Base-by-base conservation (phyloP, 495 filamentous ascomycete species). In the Thermochaetoides thermophila region DNA sequence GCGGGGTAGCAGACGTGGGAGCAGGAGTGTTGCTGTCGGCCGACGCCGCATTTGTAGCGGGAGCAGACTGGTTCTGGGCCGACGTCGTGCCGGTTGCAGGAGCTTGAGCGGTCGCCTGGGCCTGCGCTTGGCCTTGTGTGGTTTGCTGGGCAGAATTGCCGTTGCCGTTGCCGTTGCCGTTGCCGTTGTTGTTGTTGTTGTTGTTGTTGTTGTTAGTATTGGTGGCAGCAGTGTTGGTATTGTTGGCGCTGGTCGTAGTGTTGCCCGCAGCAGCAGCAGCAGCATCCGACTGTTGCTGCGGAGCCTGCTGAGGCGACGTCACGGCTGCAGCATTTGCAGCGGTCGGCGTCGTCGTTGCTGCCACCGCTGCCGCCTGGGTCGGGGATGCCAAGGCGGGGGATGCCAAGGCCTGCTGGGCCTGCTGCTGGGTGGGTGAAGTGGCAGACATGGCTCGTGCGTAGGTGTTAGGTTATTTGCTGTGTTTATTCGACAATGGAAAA, bases 11-110 rank as follows among this genome's bases (percentile, higher is more conserved):
- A 2, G 59, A 53, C 2, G 61, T 58, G 3, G 59, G 59, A 8
- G 61, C 58, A 5, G 61, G 60, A 0, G 63, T 66, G 26, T 50
- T 60, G 19, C 50, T 54, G 42, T 57, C 64, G 1, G 35, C 32
- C 32, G 46, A 31, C 6, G 41, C 31, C 10, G 43, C 15, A 27
- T 24, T 24, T 6, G 46, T 31, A 1, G 34, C 29, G 16, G 39
- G 30, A 1, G 38, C 29, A 13, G 44, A 0, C n/a, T n/a, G n/a
- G 9, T 15, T 17, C 12, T 11, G 14, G 7, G 31, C 31, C 6
- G 21, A 6, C 11, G 6, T 6, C 23, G 3, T 20, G 9, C 23
- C 27, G 15, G 24, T 21, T 29, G 31, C 20, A 8, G 31, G 18
- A 31, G 28, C 27, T 13, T 21, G 13, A 13, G 35, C 31, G 28